Percentiles rank a stretch among this genome's conserved stretches.
Evolutionary conservation across 441 rosid species (phyloP).

Genomic region (Populus hybrid): DNA sequence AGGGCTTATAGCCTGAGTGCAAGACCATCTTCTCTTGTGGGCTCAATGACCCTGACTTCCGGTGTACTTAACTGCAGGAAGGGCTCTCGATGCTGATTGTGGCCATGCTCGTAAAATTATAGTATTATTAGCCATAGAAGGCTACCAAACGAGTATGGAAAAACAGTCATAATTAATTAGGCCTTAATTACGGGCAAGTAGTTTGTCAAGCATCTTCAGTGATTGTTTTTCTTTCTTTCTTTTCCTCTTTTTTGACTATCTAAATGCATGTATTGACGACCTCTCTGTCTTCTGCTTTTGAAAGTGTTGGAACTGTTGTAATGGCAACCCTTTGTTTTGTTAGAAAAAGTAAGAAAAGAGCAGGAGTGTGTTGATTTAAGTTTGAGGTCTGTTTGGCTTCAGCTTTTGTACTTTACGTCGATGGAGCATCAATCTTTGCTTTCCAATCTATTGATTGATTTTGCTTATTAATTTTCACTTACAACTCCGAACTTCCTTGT

Average conservation of each 20-base stretch:
- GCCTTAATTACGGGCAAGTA: not conserved
- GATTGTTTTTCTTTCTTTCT: not conserved
- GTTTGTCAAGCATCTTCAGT: not conserved
- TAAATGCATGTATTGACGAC: constrained; percentile 8
- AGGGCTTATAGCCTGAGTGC: constrained; percentile 64
- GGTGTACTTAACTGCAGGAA: constrained; percentile 55
- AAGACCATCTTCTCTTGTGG: constrained; percentile 50
- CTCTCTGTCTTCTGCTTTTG: constrained; percentile 9
- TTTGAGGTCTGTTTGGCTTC: too few species aligned
- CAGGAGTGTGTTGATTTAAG: constrained; percentile 26
- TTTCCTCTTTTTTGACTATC: not conserved
- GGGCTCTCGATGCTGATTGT: constrained; percentile 37
- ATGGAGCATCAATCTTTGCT: not conserved
- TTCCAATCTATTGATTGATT: not conserved
- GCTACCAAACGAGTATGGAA: not conserved
- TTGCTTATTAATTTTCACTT: too few species aligned
- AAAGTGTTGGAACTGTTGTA: not conserved
- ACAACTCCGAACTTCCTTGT: too few species aligned
- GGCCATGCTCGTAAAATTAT: not conserved
- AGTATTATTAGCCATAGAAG: not conserved
- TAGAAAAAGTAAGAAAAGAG: constrained; percentile 15
- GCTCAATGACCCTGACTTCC: constrained; percentile 45
- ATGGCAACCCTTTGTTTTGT: constrained; percentile 1
- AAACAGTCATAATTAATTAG: not conserved
- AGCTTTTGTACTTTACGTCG: too few species aligned